Conservation (phyloP, 176 grass and related monocot species). For the Juncus inflexus region DNA sequence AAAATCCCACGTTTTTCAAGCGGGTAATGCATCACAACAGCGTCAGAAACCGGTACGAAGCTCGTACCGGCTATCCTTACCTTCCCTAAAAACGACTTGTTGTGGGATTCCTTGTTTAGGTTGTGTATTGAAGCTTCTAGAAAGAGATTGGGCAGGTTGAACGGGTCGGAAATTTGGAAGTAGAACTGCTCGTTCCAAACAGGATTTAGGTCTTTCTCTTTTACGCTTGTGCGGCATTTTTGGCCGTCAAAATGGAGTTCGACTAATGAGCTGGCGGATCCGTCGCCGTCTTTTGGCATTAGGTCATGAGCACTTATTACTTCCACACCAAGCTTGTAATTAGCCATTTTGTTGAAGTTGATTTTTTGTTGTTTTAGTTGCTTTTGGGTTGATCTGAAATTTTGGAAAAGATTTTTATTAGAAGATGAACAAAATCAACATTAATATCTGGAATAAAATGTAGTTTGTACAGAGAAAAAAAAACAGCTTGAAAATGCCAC, state of each 20-base stretch:
- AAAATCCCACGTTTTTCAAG: conserved; percentile 94
- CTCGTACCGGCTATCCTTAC: conserved; percentile 87
- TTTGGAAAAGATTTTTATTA: neutral
- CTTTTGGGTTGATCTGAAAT: neutral
- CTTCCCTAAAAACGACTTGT: conserved; percentile 82
- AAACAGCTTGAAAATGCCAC: too few species aligned
- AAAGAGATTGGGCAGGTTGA: conserved; percentile 61
- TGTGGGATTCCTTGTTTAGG: conserved; percentile 40
- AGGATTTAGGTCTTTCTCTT: conserved; percentile 78
- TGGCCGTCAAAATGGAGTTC: conserved; percentile 90
- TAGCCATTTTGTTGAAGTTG: conserved; percentile 27
- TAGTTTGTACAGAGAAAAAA: too few species aligned
- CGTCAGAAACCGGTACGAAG: conserved; percentile 70
- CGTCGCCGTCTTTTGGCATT: conserved; percentile 93
- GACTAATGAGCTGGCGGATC: conserved; percentile 70
- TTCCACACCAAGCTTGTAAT: conserved; percentile 83
- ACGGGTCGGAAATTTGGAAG: conserved; percentile 72
- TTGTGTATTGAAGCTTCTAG: conserved; percentile 95
- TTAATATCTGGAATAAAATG: too few species aligned
- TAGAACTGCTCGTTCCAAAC: conserved; percentile 90
- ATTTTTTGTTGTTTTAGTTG: neutral
- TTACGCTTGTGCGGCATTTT: conserved; percentile 70
- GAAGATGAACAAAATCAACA: too few species aligned
- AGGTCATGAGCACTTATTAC: conserved; percentile 80
- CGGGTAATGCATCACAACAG: conserved; percentile 79